Conservation (phyloP, 148 eudicot species). For the Dianthus caryophyllus region DNA sequence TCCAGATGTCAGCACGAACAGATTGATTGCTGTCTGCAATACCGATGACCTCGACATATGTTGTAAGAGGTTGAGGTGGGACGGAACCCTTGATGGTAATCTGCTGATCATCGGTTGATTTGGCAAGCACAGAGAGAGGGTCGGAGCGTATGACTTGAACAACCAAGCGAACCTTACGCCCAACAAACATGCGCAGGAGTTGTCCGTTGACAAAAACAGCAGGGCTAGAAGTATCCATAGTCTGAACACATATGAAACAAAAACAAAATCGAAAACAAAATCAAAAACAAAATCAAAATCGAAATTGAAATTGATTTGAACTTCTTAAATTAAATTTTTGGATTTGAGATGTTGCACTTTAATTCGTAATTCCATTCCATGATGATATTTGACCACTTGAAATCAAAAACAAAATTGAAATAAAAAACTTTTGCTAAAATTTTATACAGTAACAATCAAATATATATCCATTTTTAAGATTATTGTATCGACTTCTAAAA, state of each 20-base stretch:
- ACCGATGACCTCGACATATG: slow-evolving; percentile 88
- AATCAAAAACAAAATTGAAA: too few relatives aligned
- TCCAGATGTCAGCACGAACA: slow-evolving; percentile 52
- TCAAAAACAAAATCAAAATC: too few relatives aligned
- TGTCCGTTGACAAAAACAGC: slow-evolving; percentile 79
- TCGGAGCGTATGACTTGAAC: slow-evolving; percentile 69
- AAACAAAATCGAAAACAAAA: too few relatives aligned
- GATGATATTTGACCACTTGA: too few relatives aligned
- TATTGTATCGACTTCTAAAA: too few relatives aligned
- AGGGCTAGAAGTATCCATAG: slow-evolving; percentile 86
- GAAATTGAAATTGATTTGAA: too few relatives aligned
- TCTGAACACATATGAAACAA: slow-evolving; percentile 22
- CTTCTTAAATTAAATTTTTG: too few relatives aligned
- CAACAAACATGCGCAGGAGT: slow-evolving; percentile 57
- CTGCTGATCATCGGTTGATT: slow-evolving; percentile 82
- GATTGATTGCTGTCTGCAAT: slow-evolving; percentile 72
- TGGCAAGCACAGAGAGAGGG: slow-evolving; percentile 48
- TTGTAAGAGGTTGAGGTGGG: slow-evolving; percentile 39
- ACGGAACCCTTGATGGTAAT: slow-evolving; percentile 59
- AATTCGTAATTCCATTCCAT: too few relatives aligned
- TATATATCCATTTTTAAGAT: too few relatives aligned
- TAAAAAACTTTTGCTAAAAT: too few relatives aligned
- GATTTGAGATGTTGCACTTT: too few relatives aligned
- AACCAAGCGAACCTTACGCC: slow-evolving; percentile 70
- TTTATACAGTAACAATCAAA: too few relatives aligned